These are phyloP conservation scores for Grigorovia yakushimaensis DNA, from an alignment of 805 yeast genomes.

Conservation along the genomic window DNA sequence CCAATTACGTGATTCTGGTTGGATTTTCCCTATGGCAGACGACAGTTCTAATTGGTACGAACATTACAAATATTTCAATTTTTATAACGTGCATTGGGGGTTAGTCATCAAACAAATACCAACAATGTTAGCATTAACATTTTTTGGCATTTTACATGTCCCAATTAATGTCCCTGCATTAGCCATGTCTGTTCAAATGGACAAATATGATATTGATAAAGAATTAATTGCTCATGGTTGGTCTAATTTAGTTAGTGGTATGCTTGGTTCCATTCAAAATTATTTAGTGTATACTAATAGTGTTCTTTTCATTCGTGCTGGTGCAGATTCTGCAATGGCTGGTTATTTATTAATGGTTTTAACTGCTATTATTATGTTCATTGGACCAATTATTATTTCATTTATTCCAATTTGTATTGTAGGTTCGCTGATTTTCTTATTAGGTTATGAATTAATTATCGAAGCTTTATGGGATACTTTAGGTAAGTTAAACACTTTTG, in stretches of 20 bases:
- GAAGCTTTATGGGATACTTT: slow-evolving; percentile 82
- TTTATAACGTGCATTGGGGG: slow-evolving; percentile 64
- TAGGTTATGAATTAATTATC: slow-evolving; percentile 82
- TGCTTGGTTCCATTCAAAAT: slow-evolving; percentile 82
- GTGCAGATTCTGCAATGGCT: slow-evolving; percentile 82
- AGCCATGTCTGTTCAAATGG: slow-evolving; percentile 82
- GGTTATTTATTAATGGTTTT: slow-evolving; percentile 83
- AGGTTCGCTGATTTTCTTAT: slow-evolving; percentile 78
- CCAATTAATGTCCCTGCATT: slow-evolving; percentile 97
- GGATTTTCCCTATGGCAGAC: slow-evolving; percentile 56
- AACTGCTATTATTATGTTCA: slow-evolving; percentile 69
- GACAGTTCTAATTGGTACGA: slow-evolving; percentile 82
- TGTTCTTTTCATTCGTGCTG: slow-evolving; percentile 83
- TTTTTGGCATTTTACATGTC: slow-evolving; percentile 91
- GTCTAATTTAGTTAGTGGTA: slow-evolving; percentile 78
- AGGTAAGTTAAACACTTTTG: slow-evolving; percentile 65
- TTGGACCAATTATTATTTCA: slow-evolving; percentile 90
- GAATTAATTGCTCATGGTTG: slow-evolving; percentile 93
- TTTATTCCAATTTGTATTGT: slow-evolving; percentile 94
- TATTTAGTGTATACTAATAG: slow-evolving; percentile 92
- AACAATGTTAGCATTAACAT: slow-evolving; percentile 89
- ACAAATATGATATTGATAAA: slow-evolving; percentile 75
- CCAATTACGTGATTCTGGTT: slow-evolving; percentile 60
- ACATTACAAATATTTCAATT: slow-evolving; percentile 66
- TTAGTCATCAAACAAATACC: slow-evolving; percentile 64